Conservation (phyloP, 164 flowering plant genomes). For the Kalanchoe fedtschenkoi region DNA sequence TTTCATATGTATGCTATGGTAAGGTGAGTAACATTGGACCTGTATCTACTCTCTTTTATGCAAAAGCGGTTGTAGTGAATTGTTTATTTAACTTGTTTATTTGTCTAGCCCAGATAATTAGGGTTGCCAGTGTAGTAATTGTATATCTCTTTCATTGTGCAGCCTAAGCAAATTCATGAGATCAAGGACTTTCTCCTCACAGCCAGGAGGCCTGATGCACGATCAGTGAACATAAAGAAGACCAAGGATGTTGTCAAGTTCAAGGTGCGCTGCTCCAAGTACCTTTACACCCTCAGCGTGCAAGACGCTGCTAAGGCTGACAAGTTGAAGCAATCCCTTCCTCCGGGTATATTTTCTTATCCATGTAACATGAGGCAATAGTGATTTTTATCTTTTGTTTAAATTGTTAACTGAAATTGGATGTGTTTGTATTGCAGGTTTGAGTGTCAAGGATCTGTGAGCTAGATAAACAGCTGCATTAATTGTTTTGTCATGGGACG, state of each 20-base stretch:
- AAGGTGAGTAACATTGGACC: too few species aligned
- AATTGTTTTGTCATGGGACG: too few species aligned
- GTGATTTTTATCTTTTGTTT: too few species aligned
- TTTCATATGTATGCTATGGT: too few species aligned
- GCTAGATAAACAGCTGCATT: too few species aligned
- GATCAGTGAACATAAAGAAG: conserved; percentile 54
- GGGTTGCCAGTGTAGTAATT: too few species aligned
- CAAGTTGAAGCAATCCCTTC: conserved; percentile 73
- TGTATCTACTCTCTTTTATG: too few species aligned
- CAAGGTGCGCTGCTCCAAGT: conserved; percentile 66
- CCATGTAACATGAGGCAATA: too few species aligned
- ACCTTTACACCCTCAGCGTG: conserved; percentile 59
- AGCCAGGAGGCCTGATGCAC: conserved; percentile 62
- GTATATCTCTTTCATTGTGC: not conserved
- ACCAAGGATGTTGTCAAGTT: conserved; percentile 59
- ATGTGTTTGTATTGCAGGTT: conserved; percentile 10
- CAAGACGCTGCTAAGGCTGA: conserved; percentile 57
- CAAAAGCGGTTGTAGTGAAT: too few species aligned
- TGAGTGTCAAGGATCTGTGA: conserved; percentile 12
- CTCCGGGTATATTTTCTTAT: too few species aligned
- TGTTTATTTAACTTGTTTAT: not conserved
- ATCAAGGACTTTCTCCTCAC: conserved; percentile 71
- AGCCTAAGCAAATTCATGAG: conserved; percentile 70
- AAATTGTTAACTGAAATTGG: not conserved
- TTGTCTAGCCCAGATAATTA: too few species aligned